Conservation (phyloP, 768 basidiomycete species). For the Nidularia pulvinata region DNA sequence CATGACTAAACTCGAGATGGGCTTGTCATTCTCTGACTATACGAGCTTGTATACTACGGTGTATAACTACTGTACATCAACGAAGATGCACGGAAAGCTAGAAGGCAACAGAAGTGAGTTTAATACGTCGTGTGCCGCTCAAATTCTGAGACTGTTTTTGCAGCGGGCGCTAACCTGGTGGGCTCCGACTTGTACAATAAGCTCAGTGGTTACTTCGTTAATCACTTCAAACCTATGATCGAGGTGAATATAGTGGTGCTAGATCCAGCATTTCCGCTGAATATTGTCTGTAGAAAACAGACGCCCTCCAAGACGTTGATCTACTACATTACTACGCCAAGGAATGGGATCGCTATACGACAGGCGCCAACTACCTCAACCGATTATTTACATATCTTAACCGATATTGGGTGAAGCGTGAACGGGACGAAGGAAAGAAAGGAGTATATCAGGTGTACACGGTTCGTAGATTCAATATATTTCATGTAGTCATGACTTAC, state of each 20-base stretch:
- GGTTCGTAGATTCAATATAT: conserved; percentile 52
- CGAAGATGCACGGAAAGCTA: conserved; percentile 68
- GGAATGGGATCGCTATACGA: conserved; percentile 98
- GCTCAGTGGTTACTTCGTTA: conserved; percentile 85
- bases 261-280: conserved; percentile 9
- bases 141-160: conserved; percentile 25
- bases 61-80: conserved; percentile 98
- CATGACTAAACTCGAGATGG: conserved; percentile 86
- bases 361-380: conserved; percentile 96
- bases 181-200: conserved; percentile 97
- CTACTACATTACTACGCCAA: conserved; percentile 89
- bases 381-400: conserved; percentile 97
- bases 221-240: conserved; percentile 77
- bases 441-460: conserved; percentile 97
- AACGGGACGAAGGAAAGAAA: conserved; percentile 97
- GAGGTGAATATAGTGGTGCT: conserved; percentile 23
- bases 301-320: conserved; percentile 84
- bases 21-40: conserved; percentile 70
- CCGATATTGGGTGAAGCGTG: conserved; percentile 99
- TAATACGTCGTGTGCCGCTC: conserved; percentile 22
- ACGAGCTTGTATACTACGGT: conserved; percentile 89
- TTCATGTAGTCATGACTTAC: neutral
- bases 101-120: conserved; percentile 71
- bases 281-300: conserved; percentile 58
- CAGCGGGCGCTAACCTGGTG: conserved; percentile 95